Base-by-base conservation (phyloP, 2,329 filamentous ascomycete species). In the Zasmidium cellare region DNA sequence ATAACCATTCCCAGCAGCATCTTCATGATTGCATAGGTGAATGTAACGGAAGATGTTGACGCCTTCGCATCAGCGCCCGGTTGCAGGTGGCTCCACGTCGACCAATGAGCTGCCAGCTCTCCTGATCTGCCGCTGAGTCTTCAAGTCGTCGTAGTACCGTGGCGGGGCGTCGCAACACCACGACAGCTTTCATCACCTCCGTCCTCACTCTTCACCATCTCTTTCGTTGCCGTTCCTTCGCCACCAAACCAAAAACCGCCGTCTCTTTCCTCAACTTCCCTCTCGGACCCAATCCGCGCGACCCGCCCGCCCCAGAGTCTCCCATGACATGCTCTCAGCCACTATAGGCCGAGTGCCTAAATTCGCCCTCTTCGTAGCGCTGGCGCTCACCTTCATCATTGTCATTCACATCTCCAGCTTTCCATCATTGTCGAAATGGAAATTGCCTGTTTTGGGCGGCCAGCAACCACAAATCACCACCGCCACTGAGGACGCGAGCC, bases 301-400 rank as follows among this genome's bases (percentile, higher is more conserved):
- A 46, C 51, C 1, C 16, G 22, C 35, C 35, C 12, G 11, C 35
- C 16, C 5, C 35, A 5, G 12, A 18, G 6, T 44, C 50, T 51
- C 50, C 22, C n/a, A 51, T 51, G 55, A 14, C 41, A 57, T 57
- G 55, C 41, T 52, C 31, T 63, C 12, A 53, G 47, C 25, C 56
- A 55, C 16, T 24, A n/a, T 63, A n/a, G 53, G 58, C 44, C 56
- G 56, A 48, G 55, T 48, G 38, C 49, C 57, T 24, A 60, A 56
- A 28, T 41, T 59, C 24, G 48, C 31, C 19, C 23, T 61, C 19
- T 38, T 59, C 20, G 52, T 46, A 7, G 44, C 53, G 14, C 44
- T 58, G 12, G 20, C 54, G 2, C 51, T 57, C 22, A 51, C 46
- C 1, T 35, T 57, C 3, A 22, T 61, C 20, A 46, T 58, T 22